Base-by-base conservation (phyloP, 2,329 filamentous ascomycete species). In the Emergomyces orientalis region DNA sequence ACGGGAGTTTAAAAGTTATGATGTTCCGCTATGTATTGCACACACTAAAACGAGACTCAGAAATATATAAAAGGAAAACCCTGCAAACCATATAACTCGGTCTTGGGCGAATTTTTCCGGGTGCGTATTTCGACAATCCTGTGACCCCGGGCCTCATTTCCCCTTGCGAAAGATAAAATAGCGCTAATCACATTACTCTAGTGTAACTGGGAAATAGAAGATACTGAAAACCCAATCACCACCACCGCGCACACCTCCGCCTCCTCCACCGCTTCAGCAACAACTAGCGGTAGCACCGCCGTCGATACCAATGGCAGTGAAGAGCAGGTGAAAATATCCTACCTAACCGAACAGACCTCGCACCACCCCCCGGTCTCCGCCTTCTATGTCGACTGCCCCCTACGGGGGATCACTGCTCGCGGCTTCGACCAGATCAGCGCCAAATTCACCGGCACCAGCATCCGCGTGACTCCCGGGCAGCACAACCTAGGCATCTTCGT, bases 1-100 rank as follows among this genome's bases (percentile, higher is more conserved):
- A 47, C 19, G 47, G 22, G 17, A 59, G 32, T 25, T 25, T 59
- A 32, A 41, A 41, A 51, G 27, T 39, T 41, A 63, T 63, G 41
- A 55, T 63, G 6, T 52, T 52, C 59, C 34, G 64, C 19, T 74
- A 60, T 70, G 59, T 22, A 9, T 60, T 17, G 17, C 17, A 22
- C 22, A 63, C 19, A 45, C 39, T 61, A 63, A 67, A 69, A 68
- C 71, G 71, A 54, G 32, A 19, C 54, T 62, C 70, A 86, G 84
- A 99, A 99, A 84, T 99, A 97, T 72, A 90, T 95, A 74, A 97
- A 97, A 80, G 93, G 93, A 64, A 96, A 92, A 80, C 94, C 94
- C 52, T 97, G 93, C 86, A 99, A 99, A 78, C 94, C 94, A 13
- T 99, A 99, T 80, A 99, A 99, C 77, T 97, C 92, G 57, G 92